Base-by-base conservation (phyloP, 1,284 basidiomycete species). In the Sutorius eximius region DNA sequence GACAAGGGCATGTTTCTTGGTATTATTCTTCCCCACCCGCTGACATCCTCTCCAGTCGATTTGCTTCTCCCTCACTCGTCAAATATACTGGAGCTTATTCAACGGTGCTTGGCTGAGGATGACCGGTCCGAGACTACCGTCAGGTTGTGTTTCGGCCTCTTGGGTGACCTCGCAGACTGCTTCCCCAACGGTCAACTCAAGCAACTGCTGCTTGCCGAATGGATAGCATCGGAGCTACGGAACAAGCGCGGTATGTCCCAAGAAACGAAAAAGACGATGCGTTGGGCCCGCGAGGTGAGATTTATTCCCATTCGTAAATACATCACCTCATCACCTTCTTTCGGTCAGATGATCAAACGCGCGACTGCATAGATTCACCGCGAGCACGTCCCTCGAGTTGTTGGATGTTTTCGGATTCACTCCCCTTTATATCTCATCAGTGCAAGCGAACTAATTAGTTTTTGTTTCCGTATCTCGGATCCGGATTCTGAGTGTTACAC, bases 101-200 rank as follows among this genome's bases (percentile, higher is more conserved):
- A 89, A 60, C 82, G 87, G 42, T 91, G 89, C 64, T 78, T 95
- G 43, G 77, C 78, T 11, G 95, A 98, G 62, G 90, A 93, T 45
- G 92, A 95, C 61, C 82, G 89, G 51, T 85, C 90, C 5, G 96
- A 98, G 63, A 72, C 83, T 1, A 79, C 94, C 49, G 79, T 91
- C 63, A 86, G 88, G 61, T 75, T 93, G 33, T 82, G 84, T 5
- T 87, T 91, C 59, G 95, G 95, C 36, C 79, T 97, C 24, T 77
- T 99, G 53, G 97, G 97, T 56, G 96, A 99, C 69, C 79, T 99
- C 43, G 95, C 94, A 1, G 92, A 95, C 66, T 82, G 85, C 18
- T 97, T 91, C 81, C 82, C 87, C 44, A 78, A 81, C 58, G 88
- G 89, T 33, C 82, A 94, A 64, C 82, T 97, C 70, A 92, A 93